These are phyloP conservation scores for Alternaria consortialis DNA, from an alignment of 2,329 filamentous ascomycete species.

Conservation along the genomic window DNA sequence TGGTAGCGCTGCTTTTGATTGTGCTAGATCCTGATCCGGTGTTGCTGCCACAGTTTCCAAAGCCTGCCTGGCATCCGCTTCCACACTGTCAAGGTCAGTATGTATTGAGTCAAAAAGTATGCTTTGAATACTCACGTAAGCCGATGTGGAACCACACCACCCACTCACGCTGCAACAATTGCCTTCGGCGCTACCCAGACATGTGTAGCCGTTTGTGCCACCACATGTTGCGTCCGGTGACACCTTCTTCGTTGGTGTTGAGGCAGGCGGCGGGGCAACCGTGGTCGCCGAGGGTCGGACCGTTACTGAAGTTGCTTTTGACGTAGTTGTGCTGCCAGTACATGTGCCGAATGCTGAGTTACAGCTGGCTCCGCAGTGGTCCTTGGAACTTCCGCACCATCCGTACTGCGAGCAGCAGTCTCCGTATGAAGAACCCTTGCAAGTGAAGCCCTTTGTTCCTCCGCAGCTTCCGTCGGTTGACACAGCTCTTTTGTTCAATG, in stretches of 20 bases:
- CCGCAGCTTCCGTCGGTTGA: conserved; percentile 56
- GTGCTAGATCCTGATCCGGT: conserved; percentile 21
- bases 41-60: conserved; percentile 41
- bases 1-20: conserved; percentile 19
- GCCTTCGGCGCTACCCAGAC: conserved; percentile 27
- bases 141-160: conserved; percentile 51
- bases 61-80: conserved; percentile 43
- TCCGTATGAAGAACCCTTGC: conserved; percentile 54
- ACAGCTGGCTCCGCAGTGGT: conserved; percentile 36
- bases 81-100: conserved; percentile 35
- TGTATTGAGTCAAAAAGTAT: conserved; percentile 14
- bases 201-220: conserved; percentile 46
- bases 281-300: conserved; percentile 16
- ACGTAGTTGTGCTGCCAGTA: conserved; percentile 14
- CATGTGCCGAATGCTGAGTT: conserved; percentile 41
- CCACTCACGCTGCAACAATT: conserved; percentile 55
- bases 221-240: conserved; percentile 32
- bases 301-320: conserved; percentile 6
- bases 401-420: conserved; percentile 57
- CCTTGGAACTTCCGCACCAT: conserved; percentile 46
- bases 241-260: conserved; percentile 41
- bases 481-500: conserved; percentile 36
- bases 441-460: conserved; percentile 53
- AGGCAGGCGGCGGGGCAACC: conserved; percentile 26
- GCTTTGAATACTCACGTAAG: conserved; percentile 8